These are phyloP conservation scores for Solanum stenotomum DNA, from an alignment of 257 asterid genomes.

Conservation along the genomic window DNA sequence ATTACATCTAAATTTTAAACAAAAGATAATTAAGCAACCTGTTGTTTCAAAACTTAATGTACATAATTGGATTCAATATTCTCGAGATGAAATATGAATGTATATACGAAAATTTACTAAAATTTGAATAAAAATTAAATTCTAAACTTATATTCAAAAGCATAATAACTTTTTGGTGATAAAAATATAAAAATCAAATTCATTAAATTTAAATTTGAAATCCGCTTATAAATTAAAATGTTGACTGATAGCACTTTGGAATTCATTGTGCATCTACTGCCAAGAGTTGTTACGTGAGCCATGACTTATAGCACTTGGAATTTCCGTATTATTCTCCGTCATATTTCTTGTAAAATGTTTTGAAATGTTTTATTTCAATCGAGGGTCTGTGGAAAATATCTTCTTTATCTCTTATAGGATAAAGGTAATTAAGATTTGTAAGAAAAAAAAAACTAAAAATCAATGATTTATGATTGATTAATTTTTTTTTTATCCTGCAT, in stretches of 20 bases:
- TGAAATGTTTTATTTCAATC: too few species aligned
- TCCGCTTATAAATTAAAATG: background rate
- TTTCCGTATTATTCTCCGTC: background rate
- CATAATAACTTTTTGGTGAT: background rate
- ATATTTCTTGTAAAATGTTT: background rate
- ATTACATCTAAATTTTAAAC: too few species aligned
- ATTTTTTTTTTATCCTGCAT: too few species aligned
- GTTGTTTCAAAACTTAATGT: too few species aligned
- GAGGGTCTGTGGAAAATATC: too few species aligned
- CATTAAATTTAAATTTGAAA: background rate
- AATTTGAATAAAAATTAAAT: background rate
- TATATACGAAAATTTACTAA: background rate
- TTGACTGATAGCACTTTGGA: background rate
- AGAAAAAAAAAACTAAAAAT: too few species aligned
- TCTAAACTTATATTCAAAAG: background rate
- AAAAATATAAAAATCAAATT: background rate
- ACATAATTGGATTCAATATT: too few species aligned
- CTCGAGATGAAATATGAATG: background rate
- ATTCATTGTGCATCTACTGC: background rate
- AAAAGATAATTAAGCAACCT: too few species aligned
- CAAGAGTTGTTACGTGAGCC: background rate
- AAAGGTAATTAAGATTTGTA: too few species aligned
- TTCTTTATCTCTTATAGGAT: too few species aligned
- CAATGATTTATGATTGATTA: too few species aligned
- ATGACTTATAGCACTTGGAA: background rate